A percentile compares a stretch with the other conserved stretches of the same genome.
Evolutionary conservation across 345 rosid genomes (phyloP).

Genomic region (Eucalyptus viminalis): DNA sequence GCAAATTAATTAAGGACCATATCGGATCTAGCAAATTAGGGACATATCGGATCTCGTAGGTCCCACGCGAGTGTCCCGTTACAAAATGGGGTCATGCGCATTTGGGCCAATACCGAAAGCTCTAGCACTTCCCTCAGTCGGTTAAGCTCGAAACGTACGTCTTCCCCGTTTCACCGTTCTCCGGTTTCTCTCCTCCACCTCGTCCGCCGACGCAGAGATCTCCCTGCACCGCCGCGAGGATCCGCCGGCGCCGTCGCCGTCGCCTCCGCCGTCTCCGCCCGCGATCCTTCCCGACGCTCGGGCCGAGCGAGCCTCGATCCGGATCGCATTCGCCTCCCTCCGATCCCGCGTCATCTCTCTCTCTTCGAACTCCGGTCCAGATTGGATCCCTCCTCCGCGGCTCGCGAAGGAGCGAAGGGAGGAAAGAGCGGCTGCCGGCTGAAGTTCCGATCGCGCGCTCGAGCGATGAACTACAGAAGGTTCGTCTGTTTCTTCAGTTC

Average conservation of each 20-base stretch:
- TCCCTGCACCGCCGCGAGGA: not conserved
- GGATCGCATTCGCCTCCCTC: not conserved
- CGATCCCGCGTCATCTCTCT: not conserved
- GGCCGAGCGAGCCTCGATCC: not conserved
- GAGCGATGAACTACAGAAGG: not conserved
- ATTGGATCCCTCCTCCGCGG: not conserved
- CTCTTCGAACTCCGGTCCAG: not conserved
- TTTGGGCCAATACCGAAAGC: not conserved
- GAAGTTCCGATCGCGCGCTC: not conserved
- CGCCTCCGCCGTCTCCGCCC: not conserved
- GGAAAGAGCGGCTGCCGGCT: not conserved
- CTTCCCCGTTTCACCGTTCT: not conserved
- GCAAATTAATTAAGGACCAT: not conserved
- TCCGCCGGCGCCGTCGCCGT: not conserved
- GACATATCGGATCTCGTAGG: not conserved
- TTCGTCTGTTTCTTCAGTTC: not conserved
- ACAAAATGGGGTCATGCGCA: not conserved
- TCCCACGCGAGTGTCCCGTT: not conserved
- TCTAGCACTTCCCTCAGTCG: not conserved
- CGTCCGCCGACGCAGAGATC: not conserved
- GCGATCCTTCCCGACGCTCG: not conserved
- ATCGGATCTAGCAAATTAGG: too few species aligned
- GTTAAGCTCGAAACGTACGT: not conserved
- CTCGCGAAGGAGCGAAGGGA: not conserved
- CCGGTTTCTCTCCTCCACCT: not conserved